These are phyloP conservation scores for Psilocybe azurescens DNA, from an alignment of 768 basidiomycete species.

Conservation along the genomic window DNA sequence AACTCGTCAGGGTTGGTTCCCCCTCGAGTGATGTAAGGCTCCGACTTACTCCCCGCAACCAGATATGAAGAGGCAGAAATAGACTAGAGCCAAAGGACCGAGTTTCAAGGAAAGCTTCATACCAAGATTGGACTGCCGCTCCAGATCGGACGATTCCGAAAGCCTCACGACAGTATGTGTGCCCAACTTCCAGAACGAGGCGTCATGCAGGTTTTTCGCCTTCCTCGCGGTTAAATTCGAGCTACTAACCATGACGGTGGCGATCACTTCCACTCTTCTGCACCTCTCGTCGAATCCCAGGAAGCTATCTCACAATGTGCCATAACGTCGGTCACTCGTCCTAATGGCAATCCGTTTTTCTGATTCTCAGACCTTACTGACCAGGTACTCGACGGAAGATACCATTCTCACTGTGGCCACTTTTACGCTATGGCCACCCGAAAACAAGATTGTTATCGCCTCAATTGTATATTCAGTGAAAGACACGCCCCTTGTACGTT, in stretches of 20 bases:
- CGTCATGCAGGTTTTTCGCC: conserved; percentile 37
- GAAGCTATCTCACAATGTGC: conserved; percentile 55
- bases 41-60: conserved; percentile 1
- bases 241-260: conserved; percentile 22
- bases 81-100: conserved; percentile 10
- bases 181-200: conserved; percentile 45
- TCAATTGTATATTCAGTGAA: conserved; percentile 73
- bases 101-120: conserved; percentile 25
- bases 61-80: conserved; percentile 12
- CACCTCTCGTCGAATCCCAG: conserved; percentile 23
- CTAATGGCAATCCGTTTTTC: conserved; percentile 2
- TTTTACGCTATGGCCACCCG: conserved; percentile 76
- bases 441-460: conserved; percentile 65
- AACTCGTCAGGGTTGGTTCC: neutral
- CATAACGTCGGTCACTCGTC: conserved; percentile 61
- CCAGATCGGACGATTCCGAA: conserved; percentile 42
- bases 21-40: conserved; percentile 8
- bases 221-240: conserved; percentile 31
- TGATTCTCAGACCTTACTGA: conserved; percentile 13
- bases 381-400: conserved; percentile 80
- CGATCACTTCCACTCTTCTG: conserved; percentile 26
- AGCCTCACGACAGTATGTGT: conserved; percentile 41
- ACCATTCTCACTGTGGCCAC: conserved; percentile 71
- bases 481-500: conserved; percentile 59
- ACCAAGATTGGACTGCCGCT: conserved; percentile 24